Evolutionary conservation across 495 filamentous ascomycete species (phyloP).

Genomic region (Xylaria grammica): DNA sequence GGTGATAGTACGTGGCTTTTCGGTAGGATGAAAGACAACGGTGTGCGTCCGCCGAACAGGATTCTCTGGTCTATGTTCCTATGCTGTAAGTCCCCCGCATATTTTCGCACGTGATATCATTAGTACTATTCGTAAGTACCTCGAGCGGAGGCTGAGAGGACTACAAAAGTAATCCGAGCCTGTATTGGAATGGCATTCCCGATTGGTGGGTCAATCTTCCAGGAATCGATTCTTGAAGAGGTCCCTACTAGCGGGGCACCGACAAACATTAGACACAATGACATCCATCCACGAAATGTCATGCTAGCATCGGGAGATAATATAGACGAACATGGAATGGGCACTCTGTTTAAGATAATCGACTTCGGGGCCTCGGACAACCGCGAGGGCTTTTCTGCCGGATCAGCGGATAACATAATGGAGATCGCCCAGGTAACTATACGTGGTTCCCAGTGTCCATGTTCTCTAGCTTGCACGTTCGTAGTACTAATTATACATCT

Average conservation of each 20-base stretch:
- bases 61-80: background rate
- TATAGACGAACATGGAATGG: background rate
- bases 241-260: background rate
- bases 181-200: background rate
- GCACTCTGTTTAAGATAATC: background rate
- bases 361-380: background rate
- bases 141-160: background rate
- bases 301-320: background rate
- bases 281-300: background rate
- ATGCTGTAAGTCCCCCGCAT: background rate
- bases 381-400: background rate
- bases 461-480: no score
- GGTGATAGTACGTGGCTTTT: background rate
- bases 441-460: background rate
- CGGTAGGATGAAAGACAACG: background rate
- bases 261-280: background rate
- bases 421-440: background rate
- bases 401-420: background rate
- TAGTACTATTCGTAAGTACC: background rate
- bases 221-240: background rate
- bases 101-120: background rate
- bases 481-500: no score
- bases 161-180: background rate
- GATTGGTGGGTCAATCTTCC: background rate
- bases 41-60: background rate